These are phyloP conservation scores for Sodiomyces alkalinus DNA, from an alignment of 2,329 filamentous ascomycete species.

Conservation along the genomic window DNA sequence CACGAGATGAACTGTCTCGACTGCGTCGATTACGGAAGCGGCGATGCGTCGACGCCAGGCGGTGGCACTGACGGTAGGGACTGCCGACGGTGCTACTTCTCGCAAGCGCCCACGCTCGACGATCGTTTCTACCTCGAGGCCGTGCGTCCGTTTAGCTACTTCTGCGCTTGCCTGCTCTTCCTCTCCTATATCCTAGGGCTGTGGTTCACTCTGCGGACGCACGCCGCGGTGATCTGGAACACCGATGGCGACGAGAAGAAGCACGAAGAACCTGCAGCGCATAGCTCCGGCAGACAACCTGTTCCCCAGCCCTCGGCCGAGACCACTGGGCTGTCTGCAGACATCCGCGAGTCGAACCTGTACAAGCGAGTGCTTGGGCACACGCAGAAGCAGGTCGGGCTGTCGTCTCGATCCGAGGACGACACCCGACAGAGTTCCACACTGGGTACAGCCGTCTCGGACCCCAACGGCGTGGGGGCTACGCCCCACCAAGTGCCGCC, in stretches of 20 bases:
- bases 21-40: constrained; percentile 33
- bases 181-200: constrained; percentile 86
- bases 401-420: constrained; percentile 38
- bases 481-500: constrained; percentile 67
- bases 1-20: constrained; percentile 82
- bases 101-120: constrained; percentile 67
- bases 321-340: constrained; percentile 30
- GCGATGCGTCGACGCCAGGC: constrained; percentile 6
- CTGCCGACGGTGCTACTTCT: constrained; percentile 88
- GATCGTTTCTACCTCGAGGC: constrained; percentile 84
- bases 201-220: constrained; percentile 89
- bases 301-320: constrained; percentile 26
- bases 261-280: constrained; percentile 31
- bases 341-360: constrained; percentile 74
- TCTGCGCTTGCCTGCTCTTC: constrained; percentile 74
- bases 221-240: constrained; percentile 95
- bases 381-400: constrained; percentile 69
- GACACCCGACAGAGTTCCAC: constrained; percentile 23
- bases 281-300: constrained; percentile 16
- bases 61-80: constrained; percentile 44
- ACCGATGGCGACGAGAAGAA: constrained; percentile 68
- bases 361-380: constrained; percentile 91
- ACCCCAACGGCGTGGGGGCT: constrained; percentile 28
- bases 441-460: constrained; percentile 14
- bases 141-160: constrained; percentile 85